Conservation (phyloP, 73 alveolate genomes). For the Durusdinium trenchii region DNA sequence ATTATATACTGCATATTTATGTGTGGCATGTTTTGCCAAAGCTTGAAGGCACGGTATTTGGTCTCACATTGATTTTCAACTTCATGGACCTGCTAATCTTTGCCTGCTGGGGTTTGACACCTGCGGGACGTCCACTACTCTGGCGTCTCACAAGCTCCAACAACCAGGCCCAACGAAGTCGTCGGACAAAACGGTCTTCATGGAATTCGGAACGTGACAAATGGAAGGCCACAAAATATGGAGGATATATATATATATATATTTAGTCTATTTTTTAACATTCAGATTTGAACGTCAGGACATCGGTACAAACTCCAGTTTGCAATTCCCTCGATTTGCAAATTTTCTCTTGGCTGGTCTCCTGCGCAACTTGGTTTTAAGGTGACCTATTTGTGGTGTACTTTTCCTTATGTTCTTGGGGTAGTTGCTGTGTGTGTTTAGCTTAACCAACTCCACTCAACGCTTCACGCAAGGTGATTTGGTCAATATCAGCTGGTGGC, state of each 20-base stretch:
- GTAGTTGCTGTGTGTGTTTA: background rate
- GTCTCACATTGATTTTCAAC: constrained; percentile 74
- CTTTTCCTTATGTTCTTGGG: background rate
- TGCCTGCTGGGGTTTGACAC: constrained; percentile 82
- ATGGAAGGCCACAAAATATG: no score
- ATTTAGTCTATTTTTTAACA: no score
- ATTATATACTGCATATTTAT: background rate
- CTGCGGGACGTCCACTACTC: constrained; percentile 49
- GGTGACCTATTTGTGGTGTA: no score
- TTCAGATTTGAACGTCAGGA: no score
- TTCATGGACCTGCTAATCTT: constrained; percentile 53
- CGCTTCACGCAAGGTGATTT: constrained; percentile 14
- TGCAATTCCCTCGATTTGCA: constrained; percentile 84
- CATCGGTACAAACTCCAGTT: constrained; percentile 9
- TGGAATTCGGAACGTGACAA: no score
- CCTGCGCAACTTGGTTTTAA: constrained; percentile 12
- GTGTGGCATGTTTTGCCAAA: background rate
- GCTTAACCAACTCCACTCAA: background rate
- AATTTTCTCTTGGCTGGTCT: constrained; percentile 79
- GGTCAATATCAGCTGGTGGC: constrained; percentile 85
- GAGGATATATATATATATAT: no score
- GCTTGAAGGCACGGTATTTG: constrained; percentile 41
- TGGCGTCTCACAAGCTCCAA: constrained; percentile 55
- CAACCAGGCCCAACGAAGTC: background rate
- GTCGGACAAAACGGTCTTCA: no score